Conservation (phyloP, 2,329 filamentous ascomycete genomes). For the Phyllachora maydis region DNA sequence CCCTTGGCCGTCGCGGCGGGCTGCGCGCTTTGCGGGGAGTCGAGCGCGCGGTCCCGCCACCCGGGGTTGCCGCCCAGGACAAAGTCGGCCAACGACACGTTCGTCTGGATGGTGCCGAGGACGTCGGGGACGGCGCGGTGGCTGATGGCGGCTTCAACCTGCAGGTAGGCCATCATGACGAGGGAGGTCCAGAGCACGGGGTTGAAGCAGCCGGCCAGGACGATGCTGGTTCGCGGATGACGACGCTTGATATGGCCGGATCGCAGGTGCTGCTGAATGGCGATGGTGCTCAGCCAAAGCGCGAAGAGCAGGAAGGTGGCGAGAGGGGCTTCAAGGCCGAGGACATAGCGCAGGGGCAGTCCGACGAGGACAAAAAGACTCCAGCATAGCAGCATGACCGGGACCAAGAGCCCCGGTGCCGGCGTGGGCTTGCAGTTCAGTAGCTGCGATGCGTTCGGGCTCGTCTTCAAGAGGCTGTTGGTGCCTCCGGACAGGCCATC, state of each 20-base stretch:
- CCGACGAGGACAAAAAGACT: constrained; percentile 15
- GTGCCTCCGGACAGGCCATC: no score
- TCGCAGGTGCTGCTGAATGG: constrained; percentile 12
- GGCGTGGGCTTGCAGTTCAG: no score
- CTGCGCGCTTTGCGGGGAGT: neutral
- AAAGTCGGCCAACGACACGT: constrained; percentile 6
- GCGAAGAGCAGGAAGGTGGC: constrained; percentile 25
- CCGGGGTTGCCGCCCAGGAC: constrained; percentile 9
- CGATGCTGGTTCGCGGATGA: constrained; percentile 1
- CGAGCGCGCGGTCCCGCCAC: neutral
- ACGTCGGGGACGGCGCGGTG: constrained; percentile 4
- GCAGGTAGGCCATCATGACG: constrained; percentile 19
- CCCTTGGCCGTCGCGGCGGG: neutral
- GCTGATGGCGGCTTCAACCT: constrained; percentile 13
- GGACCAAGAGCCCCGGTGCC: constrained; percentile 7
- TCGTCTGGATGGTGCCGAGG: constrained; percentile 9
- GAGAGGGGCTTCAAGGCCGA: constrained; percentile 16
- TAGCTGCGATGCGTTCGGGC: no score
- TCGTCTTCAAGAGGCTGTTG: no score
- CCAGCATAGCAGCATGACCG: constrained; percentile 11
- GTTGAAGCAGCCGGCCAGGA: constrained; percentile 20
- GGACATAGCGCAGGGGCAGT: constrained; percentile 15
- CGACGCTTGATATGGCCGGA: no score
- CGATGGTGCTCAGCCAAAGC: constrained; percentile 22
- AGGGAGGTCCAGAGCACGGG: constrained; percentile 25